phyloP scores from a whole-genome alignment of 805 yeast species.

The Candida succiphila region DNA sequence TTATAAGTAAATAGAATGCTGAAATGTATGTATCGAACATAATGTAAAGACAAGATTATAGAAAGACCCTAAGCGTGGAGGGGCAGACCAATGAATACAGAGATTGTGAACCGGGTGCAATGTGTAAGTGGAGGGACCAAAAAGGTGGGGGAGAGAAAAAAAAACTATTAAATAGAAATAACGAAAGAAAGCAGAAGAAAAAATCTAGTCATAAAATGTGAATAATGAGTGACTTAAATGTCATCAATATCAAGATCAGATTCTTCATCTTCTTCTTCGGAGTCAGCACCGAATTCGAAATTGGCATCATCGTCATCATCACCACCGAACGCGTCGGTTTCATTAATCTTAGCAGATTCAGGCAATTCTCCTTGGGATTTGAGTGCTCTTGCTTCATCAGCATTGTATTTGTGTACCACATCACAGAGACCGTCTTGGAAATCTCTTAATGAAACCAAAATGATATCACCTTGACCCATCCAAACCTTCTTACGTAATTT shows the following conservation, averaged over 20 bases:
- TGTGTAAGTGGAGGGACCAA: too few relatives aligned
- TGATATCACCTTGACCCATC: slow-evolving; percentile 99
- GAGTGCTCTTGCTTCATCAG: slow-evolving; percentile 96
- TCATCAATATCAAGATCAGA: slow-evolving; percentile 89
- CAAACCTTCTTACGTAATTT: slow-evolving; percentile 98
- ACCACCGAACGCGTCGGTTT: slow-evolving; percentile 93
- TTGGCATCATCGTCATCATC: slow-evolving; percentile 97
- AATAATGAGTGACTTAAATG: too few relatives aligned
- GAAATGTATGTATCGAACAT: too few relatives aligned
- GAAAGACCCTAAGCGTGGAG: too few relatives aligned
- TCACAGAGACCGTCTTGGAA: slow-evolving; percentile 98
- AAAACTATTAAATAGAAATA: too few relatives aligned
- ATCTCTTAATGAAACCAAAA: slow-evolving; percentile 91
- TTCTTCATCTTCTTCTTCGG: slow-evolving; percentile 65
- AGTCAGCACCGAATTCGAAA: slow-evolving; percentile 95
- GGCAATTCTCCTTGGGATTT: slow-evolving; percentile 96
- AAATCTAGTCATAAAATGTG: too few relatives aligned
- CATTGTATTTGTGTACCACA: slow-evolving; percentile 90
- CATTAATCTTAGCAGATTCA: slow-evolving; percentile 93
- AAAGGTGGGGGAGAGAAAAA: too few relatives aligned
- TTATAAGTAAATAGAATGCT: too few relatives aligned
- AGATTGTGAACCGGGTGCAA: too few relatives aligned
- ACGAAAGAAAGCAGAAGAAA: too few relatives aligned
- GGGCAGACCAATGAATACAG: too few relatives aligned
- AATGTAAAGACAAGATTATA: too few relatives aligned